These are phyloP conservation scores for Colletotrichum sp. DNA, from an alignment of 2,329 filamentous ascomycete genomes.

Conservation along the genomic window DNA sequence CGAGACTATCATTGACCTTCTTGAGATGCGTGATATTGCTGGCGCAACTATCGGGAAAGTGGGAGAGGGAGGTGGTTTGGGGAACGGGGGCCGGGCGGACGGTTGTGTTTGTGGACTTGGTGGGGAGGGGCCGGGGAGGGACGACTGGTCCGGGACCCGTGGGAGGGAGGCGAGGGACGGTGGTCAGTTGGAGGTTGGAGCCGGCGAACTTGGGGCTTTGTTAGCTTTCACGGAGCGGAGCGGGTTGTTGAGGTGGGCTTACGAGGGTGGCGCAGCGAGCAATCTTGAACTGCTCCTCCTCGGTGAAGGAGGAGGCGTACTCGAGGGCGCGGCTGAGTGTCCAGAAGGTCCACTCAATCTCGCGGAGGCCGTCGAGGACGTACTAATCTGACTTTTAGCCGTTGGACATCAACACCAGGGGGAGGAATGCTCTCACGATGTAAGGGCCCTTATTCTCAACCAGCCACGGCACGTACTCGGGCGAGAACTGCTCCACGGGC, in stretches of 20 bases:
- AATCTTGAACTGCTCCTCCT: conserved; percentile 5
- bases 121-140: neutral
- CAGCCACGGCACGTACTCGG: conserved; percentile 20
- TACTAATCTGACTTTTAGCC: neutral
- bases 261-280: conserved; percentile 7
- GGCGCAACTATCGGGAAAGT: no score
- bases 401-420: neutral
- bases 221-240: neutral
- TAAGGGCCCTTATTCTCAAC: conserved; percentile 17
- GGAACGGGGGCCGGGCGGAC: neutral
- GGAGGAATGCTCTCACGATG: neutral
- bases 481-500: neutral
- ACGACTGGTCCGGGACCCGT: neutral
- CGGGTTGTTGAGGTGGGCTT: neutral
- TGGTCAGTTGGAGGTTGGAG: neutral
- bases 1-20: no score
- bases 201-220: neutral
- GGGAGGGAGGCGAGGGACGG: neutral
- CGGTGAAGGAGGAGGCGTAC: neutral
- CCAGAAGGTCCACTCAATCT: conserved; percentile 9
- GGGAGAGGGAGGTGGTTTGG: neutral
- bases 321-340: neutral
- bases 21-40: no score
- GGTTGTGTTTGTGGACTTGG: rapidly evolving
- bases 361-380: conserved; percentile 15